phyloP scores from a whole-genome alignment of 495 filamentous ascomycete genomes.

The Chlorociboria aeruginascens region DNA sequence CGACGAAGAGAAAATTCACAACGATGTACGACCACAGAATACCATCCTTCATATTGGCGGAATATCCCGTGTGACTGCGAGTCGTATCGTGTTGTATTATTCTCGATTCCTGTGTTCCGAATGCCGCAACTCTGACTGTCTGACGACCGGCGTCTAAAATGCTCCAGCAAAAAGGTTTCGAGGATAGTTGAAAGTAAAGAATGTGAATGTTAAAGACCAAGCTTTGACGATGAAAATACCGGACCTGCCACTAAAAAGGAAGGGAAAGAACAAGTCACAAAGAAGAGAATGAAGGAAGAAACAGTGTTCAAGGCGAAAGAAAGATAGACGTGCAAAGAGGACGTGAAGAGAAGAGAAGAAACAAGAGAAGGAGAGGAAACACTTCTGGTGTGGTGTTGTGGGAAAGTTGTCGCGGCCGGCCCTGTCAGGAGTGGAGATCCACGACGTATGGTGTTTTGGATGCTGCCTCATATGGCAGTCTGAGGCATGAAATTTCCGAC shows the following conservation, averaged over 20 bases:
- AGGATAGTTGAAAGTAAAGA: constrained; percentile 20
- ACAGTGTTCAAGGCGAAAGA: constrained; percentile 29
- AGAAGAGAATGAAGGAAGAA: constrained; percentile 26
- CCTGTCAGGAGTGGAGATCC: constrained; percentile 7
- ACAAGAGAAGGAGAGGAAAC: constrained; percentile 20
- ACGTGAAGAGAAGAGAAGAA: constrained; percentile 7
- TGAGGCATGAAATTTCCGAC: constrained; percentile 11
- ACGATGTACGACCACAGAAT: constrained; percentile 44
- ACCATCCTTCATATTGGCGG: constrained; percentile 26
- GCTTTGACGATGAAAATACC: constrained; percentile 1
- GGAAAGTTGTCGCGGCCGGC: constrained; percentile 4
- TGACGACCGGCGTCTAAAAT: constrained; percentile 37
- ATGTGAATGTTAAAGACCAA: constrained; percentile 17
- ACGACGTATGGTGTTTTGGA: constrained; percentile 18
- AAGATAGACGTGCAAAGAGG: constrained; percentile 8
- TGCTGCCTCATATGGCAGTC: constrained; percentile 13
- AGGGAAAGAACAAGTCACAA: constrained; percentile 7
- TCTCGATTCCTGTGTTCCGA: not conserved
- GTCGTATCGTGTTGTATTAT: not conserved
- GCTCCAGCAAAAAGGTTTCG: constrained; percentile 1
- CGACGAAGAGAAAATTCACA: constrained; percentile 47
- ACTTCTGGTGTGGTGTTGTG: constrained; percentile 1
- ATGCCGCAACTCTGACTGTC: too few species aligned
- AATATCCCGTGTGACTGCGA: not conserved
- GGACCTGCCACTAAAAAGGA: not conserved